These are phyloP conservation scores for Pseudogymnoascus sp. DNA, from an alignment of 2,329 filamentous ascomycete genomes.

Conservation along the genomic window DNA sequence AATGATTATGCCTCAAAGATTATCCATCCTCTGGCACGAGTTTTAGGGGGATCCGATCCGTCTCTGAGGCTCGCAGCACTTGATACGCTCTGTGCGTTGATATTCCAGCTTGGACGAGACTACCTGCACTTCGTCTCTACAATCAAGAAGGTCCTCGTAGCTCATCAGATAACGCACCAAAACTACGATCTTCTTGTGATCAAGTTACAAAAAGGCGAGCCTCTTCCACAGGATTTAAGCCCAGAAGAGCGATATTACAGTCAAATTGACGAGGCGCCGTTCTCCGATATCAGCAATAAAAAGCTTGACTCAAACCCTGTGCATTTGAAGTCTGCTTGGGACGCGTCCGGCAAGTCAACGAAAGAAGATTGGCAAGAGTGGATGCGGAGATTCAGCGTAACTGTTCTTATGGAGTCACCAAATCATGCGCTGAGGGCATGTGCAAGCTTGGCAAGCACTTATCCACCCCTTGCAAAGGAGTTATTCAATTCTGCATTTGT, in stretches of 20 bases:
- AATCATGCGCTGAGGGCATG: conserved; percentile 93
- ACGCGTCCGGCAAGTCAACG: conserved; percentile 91
- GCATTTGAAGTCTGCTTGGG: conserved; percentile 95
- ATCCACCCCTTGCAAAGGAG: conserved; percentile 83
- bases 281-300: conserved; percentile 80
- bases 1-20: conserved; percentile 96
- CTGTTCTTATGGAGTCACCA: conserved; percentile 87
- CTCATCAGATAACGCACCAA: conserved; percentile 74
- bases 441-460: conserved; percentile 81
- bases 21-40: conserved; percentile 82
- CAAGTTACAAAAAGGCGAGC: conserved; percentile 90
- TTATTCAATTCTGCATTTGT: conserved; percentile 99
- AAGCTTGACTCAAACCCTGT: conserved; percentile 97
- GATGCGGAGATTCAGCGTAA: conserved; percentile 94
- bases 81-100: conserved; percentile 89
- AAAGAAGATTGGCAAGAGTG: conserved; percentile 99
- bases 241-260: conserved; percentile 75
- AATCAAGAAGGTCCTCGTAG: conserved; percentile 77
- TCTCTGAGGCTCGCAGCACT: conserved; percentile 73
- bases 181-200: conserved; percentile 90
- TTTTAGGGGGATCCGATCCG: conserved; percentile 67
- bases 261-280: conserved; percentile 69
- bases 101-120: conserved; percentile 92
- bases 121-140: conserved; percentile 92
- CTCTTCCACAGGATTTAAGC: conserved; percentile 88